Conservation (phyloP, 805 yeast species). For the Starmerella vaccinii region DNA sequence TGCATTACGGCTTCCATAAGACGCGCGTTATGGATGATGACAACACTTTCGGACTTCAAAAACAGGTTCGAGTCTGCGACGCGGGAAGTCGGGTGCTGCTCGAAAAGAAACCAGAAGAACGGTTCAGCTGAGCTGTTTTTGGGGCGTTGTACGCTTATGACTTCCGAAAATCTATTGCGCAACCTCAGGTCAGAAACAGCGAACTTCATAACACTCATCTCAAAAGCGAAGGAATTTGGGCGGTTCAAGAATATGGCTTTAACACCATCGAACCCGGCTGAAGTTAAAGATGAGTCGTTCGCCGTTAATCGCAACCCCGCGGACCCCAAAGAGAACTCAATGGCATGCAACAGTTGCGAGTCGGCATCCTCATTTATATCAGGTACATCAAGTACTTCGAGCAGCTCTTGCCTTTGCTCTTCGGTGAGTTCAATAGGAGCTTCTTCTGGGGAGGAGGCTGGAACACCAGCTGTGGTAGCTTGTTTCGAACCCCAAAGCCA, state of each 20-base stretch:
- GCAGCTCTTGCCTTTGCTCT: conserved; percentile 79
- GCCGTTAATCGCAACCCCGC: conserved; percentile 64
- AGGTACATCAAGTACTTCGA: conserved; percentile 87
- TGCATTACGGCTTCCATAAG: conserved; percentile 63
- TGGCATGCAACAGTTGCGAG: conserved; percentile 47
- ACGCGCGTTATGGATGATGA: conserved; percentile 77
- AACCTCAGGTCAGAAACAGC: conserved; percentile 80
- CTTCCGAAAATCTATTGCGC: conserved; percentile 55
- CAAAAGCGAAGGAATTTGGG: conserved; percentile 62
- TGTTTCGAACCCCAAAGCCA: conserved; percentile 23
- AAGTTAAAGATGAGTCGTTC: conserved; percentile 45
- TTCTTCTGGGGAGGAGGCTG: conserved; percentile 1
- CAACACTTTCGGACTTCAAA: conserved; percentile 73
- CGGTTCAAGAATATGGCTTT: conserved; percentile 62
- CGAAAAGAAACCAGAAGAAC: conserved; percentile 72
- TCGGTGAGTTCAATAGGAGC: conserved; percentile 45
- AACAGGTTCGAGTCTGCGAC: conserved; percentile 69
- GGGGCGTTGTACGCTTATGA: conserved; percentile 15
- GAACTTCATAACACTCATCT: conserved; percentile 69
- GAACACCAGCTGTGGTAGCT: not conserved
- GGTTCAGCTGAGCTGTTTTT: conserved; percentile 7
- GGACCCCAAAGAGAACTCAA: conserved; percentile 55
- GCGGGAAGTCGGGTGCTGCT: conserved; percentile 74
- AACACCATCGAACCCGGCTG: conserved; percentile 74
- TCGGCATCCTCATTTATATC: conserved; percentile 35